phyloP scores from a whole-genome alignment of 108 stramenopile genomes.

The Conticribra guillardii region DNA sequence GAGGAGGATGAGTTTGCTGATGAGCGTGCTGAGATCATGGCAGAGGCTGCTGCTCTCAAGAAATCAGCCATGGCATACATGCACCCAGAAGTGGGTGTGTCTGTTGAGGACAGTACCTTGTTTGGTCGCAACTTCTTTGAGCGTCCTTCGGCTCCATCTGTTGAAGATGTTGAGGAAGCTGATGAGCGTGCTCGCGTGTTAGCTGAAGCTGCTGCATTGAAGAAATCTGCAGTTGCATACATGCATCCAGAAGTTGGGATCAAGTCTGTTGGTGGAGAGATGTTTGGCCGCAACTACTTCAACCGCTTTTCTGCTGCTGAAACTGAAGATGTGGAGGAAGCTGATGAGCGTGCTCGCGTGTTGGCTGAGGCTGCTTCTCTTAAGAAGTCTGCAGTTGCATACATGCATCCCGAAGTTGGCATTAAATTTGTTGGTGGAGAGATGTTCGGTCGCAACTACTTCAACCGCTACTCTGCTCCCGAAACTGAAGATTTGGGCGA shows the following conservation, averaged over 20 bases:
- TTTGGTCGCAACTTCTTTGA: slow-evolving; percentile 43
- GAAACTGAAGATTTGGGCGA: slow-evolving; percentile 45
- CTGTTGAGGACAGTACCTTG: background rate
- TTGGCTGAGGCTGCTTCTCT: slow-evolving; percentile 29
- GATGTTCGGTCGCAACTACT: slow-evolving; percentile 38
- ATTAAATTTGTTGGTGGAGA: background rate
- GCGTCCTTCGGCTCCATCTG: slow-evolving; percentile 13
- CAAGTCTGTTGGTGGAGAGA: background rate
- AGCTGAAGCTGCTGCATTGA: slow-evolving; percentile 27
- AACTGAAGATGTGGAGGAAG: slow-evolving; percentile 44
- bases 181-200: slow-evolving; percentile 40
- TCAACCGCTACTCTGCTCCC: slow-evolving; percentile 17
- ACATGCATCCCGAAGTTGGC: slow-evolving; percentile 28
- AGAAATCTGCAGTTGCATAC: slow-evolving; percentile 31
- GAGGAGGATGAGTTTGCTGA: slow-evolving; percentile 47
- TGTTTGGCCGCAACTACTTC: slow-evolving; percentile 43
- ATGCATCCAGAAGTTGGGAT: slow-evolving; percentile 25
- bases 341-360: slow-evolving; percentile 40
- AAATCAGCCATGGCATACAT: slow-evolving; percentile 21
- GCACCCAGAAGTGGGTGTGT: slow-evolving; percentile 20
- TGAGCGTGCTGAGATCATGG: too few relatives aligned
- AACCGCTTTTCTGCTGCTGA: slow-evolving; percentile 14
- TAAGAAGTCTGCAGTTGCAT: slow-evolving; percentile 31
- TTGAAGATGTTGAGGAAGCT: slow-evolving; percentile 45
- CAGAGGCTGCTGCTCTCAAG: too few relatives aligned